These are phyloP conservation scores for Ophiostoma triangulosporum DNA, from an alignment of 2,329 filamentous ascomycete species.

Conservation along the genomic window DNA sequence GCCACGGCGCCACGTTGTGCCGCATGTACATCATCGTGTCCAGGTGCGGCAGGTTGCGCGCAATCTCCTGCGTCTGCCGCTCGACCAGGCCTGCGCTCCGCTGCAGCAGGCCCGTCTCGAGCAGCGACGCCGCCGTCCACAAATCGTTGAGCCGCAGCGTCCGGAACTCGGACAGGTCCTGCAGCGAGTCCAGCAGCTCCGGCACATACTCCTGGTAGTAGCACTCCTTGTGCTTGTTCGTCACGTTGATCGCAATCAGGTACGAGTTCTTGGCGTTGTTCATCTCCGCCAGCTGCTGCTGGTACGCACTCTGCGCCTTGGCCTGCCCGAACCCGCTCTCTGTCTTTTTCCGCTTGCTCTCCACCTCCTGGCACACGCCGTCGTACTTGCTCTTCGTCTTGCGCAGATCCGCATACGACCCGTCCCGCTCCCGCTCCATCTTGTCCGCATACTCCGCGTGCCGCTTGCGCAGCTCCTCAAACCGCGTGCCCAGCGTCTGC, in stretches of 20 bases:
- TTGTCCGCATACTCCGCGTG: conserved; percentile 82
- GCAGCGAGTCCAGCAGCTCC: conserved; percentile 81
- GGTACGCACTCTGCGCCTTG: conserved; percentile 83
- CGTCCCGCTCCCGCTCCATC: conserved; percentile 78
- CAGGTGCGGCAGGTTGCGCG: conserved; percentile 72
- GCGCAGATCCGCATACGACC: conserved; percentile 68
- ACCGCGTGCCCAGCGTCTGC: conserved; percentile 57
- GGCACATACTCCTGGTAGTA: conserved; percentile 97
- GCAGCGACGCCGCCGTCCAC: conserved; percentile 66
- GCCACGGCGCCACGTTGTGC: conserved; percentile 73
- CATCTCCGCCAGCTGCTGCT: conserved; percentile 89
- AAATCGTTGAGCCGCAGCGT: conserved; percentile 71
- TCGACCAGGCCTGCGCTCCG: conserved; percentile 60
- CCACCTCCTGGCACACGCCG: conserved; percentile 81
- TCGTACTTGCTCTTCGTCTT: conserved; percentile 94
- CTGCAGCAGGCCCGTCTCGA: conserved; percentile 69
- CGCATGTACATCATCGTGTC: conserved; percentile 97
- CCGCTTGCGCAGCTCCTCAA: conserved; percentile 85
- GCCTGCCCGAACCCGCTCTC: conserved; percentile 88
- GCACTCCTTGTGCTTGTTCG: conserved; percentile 92
- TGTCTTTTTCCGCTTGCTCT: conserved; percentile 85
- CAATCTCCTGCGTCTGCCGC: conserved; percentile 66
- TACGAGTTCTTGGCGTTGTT: conserved; percentile 98
- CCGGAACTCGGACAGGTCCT: conserved; percentile 84
- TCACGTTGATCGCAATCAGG: conserved; percentile 87